Percentiles rank a stretch among this genome's conserved stretches.
Evolutionary conservation across 345 rosid species (phyloP).

Genomic region (Sisymbrium irio): DNA sequence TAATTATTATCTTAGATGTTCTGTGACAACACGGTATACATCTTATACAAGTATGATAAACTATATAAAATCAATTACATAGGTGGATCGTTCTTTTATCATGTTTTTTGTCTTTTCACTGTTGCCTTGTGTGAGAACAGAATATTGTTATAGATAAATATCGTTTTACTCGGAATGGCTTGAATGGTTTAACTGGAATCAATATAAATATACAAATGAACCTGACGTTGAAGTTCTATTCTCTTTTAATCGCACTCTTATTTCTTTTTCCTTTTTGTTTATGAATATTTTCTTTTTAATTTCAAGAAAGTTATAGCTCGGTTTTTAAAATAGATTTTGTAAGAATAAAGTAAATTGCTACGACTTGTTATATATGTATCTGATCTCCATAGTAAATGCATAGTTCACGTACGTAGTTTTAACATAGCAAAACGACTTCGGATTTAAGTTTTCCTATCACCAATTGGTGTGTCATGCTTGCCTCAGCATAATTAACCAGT

Average conservation of each 20-base stretch:
- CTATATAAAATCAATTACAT: neutral
- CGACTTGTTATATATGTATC: too few species aligned
- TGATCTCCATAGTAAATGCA: too few species aligned
- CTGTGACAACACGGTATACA: constrained; percentile 32
- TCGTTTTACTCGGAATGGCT: neutral
- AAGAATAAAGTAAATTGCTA: neutral
- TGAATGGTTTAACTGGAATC: neutral
- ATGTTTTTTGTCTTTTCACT: constrained; percentile 25
- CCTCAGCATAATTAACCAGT: constrained; percentile 7
- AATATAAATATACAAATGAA: neutral
- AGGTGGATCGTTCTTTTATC: constrained; percentile 19
- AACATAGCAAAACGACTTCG: neutral
- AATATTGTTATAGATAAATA: neutral
- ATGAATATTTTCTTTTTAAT: neutral
- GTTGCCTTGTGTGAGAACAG: neutral
- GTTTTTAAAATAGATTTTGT: neutral
- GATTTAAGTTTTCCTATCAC: neutral
- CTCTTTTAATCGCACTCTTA: neutral
- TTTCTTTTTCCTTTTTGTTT: neutral
- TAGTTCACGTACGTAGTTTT: neutral
- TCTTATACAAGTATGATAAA: neutral
- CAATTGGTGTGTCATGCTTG: constrained; percentile 22
- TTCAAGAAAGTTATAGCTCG: neutral
- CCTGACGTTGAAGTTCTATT: neutral
- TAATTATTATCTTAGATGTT: constrained; percentile 26